A percentile compares a stretch with the other conserved stretches of the same genome.
These are phyloP conservation scores for Harringtonia aguacate DNA, from an alignment of 2,329 filamentous ascomycete species.

Conservation along the genomic window DNA sequence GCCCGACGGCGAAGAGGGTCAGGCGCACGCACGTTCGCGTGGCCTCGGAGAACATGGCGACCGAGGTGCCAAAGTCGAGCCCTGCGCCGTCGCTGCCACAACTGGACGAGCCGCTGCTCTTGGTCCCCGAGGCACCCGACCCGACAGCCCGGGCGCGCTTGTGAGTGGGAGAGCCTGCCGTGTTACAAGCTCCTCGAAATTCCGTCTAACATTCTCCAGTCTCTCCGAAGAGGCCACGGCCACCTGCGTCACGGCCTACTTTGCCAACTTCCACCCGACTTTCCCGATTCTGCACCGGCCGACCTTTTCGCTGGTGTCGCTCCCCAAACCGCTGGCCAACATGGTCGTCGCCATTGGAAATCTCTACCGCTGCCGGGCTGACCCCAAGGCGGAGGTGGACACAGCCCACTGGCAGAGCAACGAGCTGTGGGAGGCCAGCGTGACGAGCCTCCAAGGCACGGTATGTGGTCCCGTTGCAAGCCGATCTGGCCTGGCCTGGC, in stretches of 20 bases:
- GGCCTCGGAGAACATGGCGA: neutral
- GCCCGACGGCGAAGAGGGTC: neutral
- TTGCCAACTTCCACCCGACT: neutral
- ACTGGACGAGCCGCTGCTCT: neutral
- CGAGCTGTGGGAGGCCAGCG: constrained; percentile 1
- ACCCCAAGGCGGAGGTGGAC: neutral
- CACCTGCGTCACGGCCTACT: neutral
- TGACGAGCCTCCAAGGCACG: neutral
- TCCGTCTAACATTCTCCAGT: neutral
- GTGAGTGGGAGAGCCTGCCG: neutral
- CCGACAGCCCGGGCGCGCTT: neutral
- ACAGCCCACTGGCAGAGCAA: constrained; percentile 1
- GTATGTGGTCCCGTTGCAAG: neutral
- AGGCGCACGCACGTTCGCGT: neutral
- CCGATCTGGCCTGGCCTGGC: neutral
- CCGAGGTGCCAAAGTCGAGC: neutral
- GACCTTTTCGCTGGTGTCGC: neutral
- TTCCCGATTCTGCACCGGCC: constrained; percentile 2
- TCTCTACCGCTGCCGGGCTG: constrained; percentile 1
- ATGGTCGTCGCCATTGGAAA: constrained; percentile 4
- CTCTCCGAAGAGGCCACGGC: neutral
- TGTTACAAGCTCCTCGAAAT: too few relatives aligned
- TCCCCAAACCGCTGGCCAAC: neutral
- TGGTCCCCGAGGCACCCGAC: neutral
- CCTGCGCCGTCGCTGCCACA: neutral